These are phyloP conservation scores for Fusarium cicatricum DNA, from an alignment of 2,329 filamentous ascomycete genomes.

Conservation along the genomic window DNA sequence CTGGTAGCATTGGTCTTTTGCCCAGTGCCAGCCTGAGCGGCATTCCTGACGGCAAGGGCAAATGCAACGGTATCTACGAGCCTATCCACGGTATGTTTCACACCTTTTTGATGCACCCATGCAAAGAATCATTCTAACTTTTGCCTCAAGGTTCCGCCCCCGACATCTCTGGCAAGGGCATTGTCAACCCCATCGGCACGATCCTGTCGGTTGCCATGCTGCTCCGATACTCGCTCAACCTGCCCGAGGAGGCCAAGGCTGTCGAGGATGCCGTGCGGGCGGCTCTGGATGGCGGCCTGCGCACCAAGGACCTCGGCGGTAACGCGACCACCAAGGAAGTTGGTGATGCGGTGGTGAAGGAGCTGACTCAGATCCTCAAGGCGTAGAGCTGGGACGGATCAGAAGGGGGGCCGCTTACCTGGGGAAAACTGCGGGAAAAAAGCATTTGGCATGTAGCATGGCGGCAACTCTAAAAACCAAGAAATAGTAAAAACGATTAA, in stretches of 20 bases:
- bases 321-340: slow-evolving; percentile 73
- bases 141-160: slow-evolving; percentile 32
- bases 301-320: slow-evolving; percentile 88
- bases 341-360: slow-evolving; percentile 78
- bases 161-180: slow-evolving; percentile 86
- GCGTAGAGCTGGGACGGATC: slow-evolving; percentile 19
- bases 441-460: not conserved
- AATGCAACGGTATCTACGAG: slow-evolving; percentile 95
- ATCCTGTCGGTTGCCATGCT: slow-evolving; percentile 96
- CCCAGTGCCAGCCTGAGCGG: slow-evolving; percentile 88
- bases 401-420: not conserved
- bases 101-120: not conserved
- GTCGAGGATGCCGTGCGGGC: slow-evolving; percentile 83
- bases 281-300: slow-evolving; percentile 79
- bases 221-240: slow-evolving; percentile 88
- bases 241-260: slow-evolving; percentile 77
- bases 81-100: slow-evolving; percentile 82
- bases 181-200: slow-evolving; percentile 89
- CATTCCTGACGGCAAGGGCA: slow-evolving; percentile 83
- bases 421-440: not conserved
- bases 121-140: not conserved
- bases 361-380: slow-evolving; percentile 75
- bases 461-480: not conserved
- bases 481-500: slow-evolving; percentile 1
- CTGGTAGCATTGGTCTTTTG: slow-evolving; percentile 86